These are phyloP conservation scores for Persicaria tinctoria DNA, from an alignment of 148 eudicot species.

Conservation along the genomic window DNA sequence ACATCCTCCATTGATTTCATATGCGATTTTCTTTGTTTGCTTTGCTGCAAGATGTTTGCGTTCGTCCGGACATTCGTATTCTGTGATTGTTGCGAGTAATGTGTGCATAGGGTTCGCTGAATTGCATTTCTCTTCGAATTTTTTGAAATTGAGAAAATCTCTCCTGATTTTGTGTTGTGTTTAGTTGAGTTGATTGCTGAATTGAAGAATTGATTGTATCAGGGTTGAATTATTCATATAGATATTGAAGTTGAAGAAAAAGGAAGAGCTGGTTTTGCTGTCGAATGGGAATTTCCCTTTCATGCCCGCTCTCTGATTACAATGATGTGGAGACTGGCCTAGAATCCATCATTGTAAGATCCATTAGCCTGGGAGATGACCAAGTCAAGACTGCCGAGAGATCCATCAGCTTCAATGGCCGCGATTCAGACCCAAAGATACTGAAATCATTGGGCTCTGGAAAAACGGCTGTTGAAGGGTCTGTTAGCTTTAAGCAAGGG, in stretches of 20 bases:
- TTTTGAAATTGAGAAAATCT: too few relatives aligned
- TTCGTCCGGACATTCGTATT: too few relatives aligned
- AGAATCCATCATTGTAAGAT: constrained; percentile 45
- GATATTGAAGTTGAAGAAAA: neutral
- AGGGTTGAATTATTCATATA: neutral
- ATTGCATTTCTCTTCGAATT: neutral
- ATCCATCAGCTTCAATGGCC: constrained; percentile 46
- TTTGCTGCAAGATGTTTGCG: neutral
- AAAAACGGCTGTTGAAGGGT: constrained; percentile 41
- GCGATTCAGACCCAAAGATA: constrained; percentile 29
- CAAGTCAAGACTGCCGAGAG: constrained; percentile 36
- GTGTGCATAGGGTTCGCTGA: neutral
- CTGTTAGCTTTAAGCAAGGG: constrained; percentile 38
- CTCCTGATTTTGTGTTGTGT: neutral
- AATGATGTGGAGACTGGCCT: constrained; percentile 49
- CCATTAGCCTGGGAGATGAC: constrained; percentile 39
- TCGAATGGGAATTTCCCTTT: constrained; percentile 67
- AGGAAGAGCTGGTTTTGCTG: constrained; percentile 14
- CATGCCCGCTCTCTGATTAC: constrained; percentile 48
- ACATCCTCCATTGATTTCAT: neutral
- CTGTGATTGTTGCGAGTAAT: neutral
- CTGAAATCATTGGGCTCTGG: constrained; percentile 32
- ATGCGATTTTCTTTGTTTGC: neutral
- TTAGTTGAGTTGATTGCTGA: neutral
- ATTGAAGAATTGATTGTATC: neutral